Evolutionary conservation across 108 stramenopile species (phyloP), one percentile per base, ranked within the genome.

Genomic region (Pseudonitzschia pungens): DNA sequence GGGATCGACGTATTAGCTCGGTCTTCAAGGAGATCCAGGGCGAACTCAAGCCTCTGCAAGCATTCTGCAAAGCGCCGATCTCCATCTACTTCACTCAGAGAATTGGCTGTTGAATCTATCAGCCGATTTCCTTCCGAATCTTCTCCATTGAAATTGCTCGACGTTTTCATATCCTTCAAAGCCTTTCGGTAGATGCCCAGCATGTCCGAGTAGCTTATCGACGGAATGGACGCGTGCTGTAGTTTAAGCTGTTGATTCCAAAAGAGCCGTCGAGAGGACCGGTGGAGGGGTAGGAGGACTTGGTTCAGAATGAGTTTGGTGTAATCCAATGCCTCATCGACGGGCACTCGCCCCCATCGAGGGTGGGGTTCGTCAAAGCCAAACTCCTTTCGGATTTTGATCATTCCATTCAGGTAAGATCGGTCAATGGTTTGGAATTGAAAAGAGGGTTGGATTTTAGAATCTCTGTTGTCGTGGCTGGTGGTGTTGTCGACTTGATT

Each of bases 301-400:
- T 85, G 71, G 4, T 77, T 59, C 64, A 94, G 41, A 22, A 94
- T 68, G 60, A 70, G 66, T 41, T 69, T 63, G 4, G 88, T 85
- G 71, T 94, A 94, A 16, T 83, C 75, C 24, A 86, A 72, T 56
- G 81, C 78, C 60, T 88, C 72, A 16, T 86, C 81, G 12, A 67
- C 76, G 9, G 84, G 86, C 0, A 94, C 89, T 16, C 93, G 86
- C 24, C 93, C 93, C 81, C 89, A 89, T 33, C 93, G 73, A 32
- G 93, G 93, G 83, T 94, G 93, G 11, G 93, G 89, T 83, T 94
- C 93, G 16, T 87, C 86, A 77, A 91, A 94, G 29, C 93, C 93
- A 82, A 86, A 94, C 80, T 94, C 93, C 29, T 74, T 79, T 21
- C 93, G 77, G 15, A 74, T 65, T 69, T 83, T 83, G n/a, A 83